phyloP scores from a whole-genome alignment of 169 alveolate genomes.

The Cryptosporidium baileyi region DNA sequence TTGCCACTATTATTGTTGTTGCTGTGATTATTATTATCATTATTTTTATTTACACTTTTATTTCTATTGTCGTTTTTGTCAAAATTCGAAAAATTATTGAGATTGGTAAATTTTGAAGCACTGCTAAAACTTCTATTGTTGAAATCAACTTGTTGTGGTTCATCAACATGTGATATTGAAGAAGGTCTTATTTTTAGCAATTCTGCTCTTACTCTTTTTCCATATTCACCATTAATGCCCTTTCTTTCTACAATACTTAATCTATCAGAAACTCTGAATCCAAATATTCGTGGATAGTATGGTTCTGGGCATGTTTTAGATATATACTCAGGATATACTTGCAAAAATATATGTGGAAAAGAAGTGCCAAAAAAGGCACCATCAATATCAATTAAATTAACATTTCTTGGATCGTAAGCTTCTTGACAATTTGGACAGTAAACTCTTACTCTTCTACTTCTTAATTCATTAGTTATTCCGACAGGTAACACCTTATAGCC shows the following conservation, averaged over 20 bases:
- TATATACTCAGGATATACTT: slow-evolving; percentile 87
- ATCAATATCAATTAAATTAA: slow-evolving; percentile 86
- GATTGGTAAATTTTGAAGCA: too few species aligned
- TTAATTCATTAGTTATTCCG: slow-evolving; percentile 91
- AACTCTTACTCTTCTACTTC: slow-evolving; percentile 90
- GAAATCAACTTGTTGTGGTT: slow-evolving; percentile 1
- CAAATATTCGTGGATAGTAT: slow-evolving; percentile 82
- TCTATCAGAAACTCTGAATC: slow-evolving; percentile 80
- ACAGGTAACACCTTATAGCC: slow-evolving; percentile 93
- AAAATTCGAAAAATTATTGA: too few species aligned
- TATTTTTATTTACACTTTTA: neutral
- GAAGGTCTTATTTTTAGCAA: slow-evolving; percentile 41
- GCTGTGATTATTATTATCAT: neutral
- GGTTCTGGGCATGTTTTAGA: slow-evolving; percentile 83
- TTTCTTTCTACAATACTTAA: slow-evolving; percentile 52
- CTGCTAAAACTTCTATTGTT: neutral
- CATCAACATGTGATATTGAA: neutral
- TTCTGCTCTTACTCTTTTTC: slow-evolving; percentile 24
- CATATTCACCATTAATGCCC: slow-evolving; percentile 64
- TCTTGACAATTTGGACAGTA: slow-evolving; percentile 97
- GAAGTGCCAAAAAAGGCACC: slow-evolving; percentile 96
- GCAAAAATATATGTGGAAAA: slow-evolving; percentile 90
- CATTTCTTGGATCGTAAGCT: slow-evolving; percentile 82
- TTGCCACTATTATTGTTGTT: too few species aligned
- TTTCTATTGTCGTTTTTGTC: neutral